These are phyloP conservation scores for Verticillium dahliae DNA, from an alignment of 2,329 filamentous ascomycete genomes.

Conservation along the genomic window DNA sequence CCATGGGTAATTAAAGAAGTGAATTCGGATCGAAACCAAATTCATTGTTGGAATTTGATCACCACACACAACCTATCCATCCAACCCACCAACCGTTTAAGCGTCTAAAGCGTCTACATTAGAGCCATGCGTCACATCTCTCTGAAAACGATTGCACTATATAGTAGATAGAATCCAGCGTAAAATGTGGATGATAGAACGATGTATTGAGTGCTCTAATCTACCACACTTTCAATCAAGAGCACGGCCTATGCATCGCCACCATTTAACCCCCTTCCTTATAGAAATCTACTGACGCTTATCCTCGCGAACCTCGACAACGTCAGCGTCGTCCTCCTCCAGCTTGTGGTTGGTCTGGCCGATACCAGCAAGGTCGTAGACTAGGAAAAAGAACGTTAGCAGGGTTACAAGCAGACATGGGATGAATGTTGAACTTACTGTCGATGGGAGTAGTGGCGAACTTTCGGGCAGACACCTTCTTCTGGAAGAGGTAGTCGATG, in stretches of 20 bases:
- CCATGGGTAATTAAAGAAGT: too few relatives aligned
- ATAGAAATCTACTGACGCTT: background rate
- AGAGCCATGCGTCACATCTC: too few relatives aligned
- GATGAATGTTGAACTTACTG: constrained; percentile 14
- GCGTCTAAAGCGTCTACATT: too few relatives aligned
- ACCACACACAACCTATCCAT: too few relatives aligned
- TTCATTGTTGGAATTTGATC: too few relatives aligned
- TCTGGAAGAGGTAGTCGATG: constrained; percentile 40
- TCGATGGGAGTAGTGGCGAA: constrained; percentile 16
- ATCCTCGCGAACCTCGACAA: background rate
- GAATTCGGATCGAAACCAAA: too few relatives aligned
- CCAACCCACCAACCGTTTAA: too few relatives aligned
- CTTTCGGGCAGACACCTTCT: constrained; percentile 23
- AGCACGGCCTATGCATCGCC: background rate
- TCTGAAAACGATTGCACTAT: too few relatives aligned
- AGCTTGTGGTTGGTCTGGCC: background rate
- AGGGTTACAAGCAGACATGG: background rate
- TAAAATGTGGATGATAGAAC: too few relatives aligned
- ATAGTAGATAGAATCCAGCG: too few relatives aligned
- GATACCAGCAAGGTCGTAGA: constrained; percentile 4
- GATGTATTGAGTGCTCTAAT: background rate
- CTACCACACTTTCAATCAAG: background rate
- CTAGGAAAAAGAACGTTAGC: background rate
- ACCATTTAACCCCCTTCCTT: background rate
- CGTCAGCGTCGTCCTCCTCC: background rate